These are phyloP conservation scores for Saturnispora halmiae DNA, from an alignment of 805 yeast species.

Conservation along the genomic window DNA sequence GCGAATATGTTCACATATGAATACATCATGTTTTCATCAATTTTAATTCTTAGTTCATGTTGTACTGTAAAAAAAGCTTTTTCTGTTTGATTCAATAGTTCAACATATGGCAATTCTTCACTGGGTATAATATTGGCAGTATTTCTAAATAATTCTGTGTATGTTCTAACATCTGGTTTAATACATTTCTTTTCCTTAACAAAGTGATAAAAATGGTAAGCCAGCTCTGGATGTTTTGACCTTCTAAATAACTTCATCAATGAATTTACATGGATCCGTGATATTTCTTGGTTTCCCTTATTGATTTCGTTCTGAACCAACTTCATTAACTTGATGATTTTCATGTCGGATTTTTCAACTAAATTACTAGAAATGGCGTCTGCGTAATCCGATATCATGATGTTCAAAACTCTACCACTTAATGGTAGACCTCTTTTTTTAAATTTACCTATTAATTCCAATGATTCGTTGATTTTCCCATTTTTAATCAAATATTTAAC, in stretches of 20 bases:
- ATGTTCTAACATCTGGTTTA: constrained; percentile 30
- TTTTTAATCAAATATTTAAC: constrained; percentile 39
- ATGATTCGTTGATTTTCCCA: constrained; percentile 38
- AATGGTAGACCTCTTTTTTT: constrained; percentile 53
- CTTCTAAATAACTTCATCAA: constrained; percentile 36
- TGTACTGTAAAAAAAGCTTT: constrained; percentile 18
- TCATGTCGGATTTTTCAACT: constrained; percentile 18
- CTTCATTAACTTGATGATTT: constrained; percentile 28
- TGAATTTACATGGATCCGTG: constrained; percentile 38
- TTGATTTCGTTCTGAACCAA: constrained; percentile 27
- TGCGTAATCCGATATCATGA: constrained; percentile 39
- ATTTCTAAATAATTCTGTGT: constrained; percentile 24
- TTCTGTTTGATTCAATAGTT: constrained; percentile 19
- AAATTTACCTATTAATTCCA: constrained; percentile 43
- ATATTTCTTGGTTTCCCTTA: constrained; percentile 23
- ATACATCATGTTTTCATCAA: constrained; percentile 18
- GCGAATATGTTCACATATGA: constrained; percentile 22
- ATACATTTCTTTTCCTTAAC: constrained; percentile 15
- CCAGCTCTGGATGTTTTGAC: constrained; percentile 31
- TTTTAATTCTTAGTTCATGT: constrained; percentile 11
- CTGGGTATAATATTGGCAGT: constrained; percentile 13
- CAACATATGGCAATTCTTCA: constrained; percentile 10
- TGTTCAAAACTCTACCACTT: constrained; percentile 40
- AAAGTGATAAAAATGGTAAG: constrained; percentile 32
- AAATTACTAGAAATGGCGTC: constrained; percentile 10